A percentile compares a stretch with the other conserved stretches of the same genome.
Conservation (phyloP, 768 basidiomycete species). For the Agrocybe chaxingu region DNA sequence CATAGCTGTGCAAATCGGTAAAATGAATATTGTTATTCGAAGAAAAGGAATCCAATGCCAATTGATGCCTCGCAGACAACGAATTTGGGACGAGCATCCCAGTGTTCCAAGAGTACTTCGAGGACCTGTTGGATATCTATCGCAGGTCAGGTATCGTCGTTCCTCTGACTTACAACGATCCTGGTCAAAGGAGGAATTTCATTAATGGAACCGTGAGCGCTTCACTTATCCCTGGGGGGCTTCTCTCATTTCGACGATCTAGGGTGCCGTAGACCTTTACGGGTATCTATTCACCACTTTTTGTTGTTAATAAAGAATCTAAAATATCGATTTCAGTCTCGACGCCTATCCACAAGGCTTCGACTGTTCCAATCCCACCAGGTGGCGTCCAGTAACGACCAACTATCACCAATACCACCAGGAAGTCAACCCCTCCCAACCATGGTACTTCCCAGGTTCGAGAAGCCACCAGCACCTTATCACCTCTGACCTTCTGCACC, state of each 20-base stretch:
- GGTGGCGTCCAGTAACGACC: slow-evolving; percentile 62
- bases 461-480: slow-evolving; percentile 2
- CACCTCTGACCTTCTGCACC: background rate
- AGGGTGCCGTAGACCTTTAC: slow-evolving; percentile 76
- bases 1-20: slow-evolving; percentile 28
- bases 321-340: slow-evolving; percentile 28
- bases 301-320: background rate
- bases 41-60: background rate
- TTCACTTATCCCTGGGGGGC: background rate
- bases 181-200: slow-evolving; percentile 54
- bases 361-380: slow-evolving; percentile 71
- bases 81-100: slow-evolving; percentile 55
- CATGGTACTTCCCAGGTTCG: slow-evolving; percentile 70
- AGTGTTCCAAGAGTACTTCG: slow-evolving; percentile 55
- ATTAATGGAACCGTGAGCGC: slow-evolving; percentile 62
- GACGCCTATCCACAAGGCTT: slow-evolving; percentile 79
- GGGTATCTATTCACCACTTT: slow-evolving; percentile 37
- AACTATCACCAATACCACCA: slow-evolving; percentile 67
- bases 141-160: slow-evolving; percentile 56
- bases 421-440: slow-evolving; percentile 46
- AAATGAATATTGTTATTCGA: background rate
- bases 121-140: slow-evolving; percentile 55
- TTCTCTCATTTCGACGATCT: background rate
- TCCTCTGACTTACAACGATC: slow-evolving; percentile 75
- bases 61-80: slow-evolving; percentile 51